Evolutionary conservation across 495 filamentous ascomycete species (phyloP).

Genomic region (Baudoinia panamericana): DNA sequence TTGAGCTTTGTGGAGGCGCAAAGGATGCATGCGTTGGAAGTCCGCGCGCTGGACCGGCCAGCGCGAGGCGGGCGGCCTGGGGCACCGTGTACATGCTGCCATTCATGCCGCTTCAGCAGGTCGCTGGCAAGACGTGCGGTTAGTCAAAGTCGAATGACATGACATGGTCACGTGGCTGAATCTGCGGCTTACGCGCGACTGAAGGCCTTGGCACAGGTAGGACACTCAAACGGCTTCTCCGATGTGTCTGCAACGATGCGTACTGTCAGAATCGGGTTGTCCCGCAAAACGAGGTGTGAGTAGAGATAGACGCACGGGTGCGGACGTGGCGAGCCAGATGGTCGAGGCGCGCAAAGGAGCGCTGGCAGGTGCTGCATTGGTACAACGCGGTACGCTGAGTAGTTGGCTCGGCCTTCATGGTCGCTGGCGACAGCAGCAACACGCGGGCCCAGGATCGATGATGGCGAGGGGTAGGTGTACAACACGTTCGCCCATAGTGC

Average conservation of each 20-base stretch:
- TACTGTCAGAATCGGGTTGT: not conserved
- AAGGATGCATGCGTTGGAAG: slow-evolving; percentile 21
- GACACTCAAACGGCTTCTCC: slow-evolving; percentile 1
- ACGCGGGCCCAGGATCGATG: not conserved
- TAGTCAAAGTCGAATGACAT: not conserved
- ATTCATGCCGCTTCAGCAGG: slow-evolving; percentile 1
- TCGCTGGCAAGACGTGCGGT: not conserved
- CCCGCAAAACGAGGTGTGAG: not conserved
- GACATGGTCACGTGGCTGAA: not conserved
- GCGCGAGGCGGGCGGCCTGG: not conserved
- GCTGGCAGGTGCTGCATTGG: slow-evolving; percentile 6
- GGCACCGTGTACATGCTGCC: not conserved
- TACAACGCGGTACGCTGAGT: not conserved
- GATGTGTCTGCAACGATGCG: slow-evolving; percentile 1
- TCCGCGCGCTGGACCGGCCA: slow-evolving; percentile 5
- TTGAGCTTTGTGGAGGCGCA: slow-evolving; percentile 19
- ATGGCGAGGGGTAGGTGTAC: not conserved
- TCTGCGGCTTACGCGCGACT: slow-evolving; percentile 1
- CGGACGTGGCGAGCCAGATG: slow-evolving; percentile 19
- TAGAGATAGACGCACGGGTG: slow-evolving; percentile 3
- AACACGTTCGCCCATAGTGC: not conserved
- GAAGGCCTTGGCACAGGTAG: slow-evolving; percentile 1
- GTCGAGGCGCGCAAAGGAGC: slow-evolving; percentile 16
- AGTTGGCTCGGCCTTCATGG: not conserved
- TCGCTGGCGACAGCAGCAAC: not conserved